Evolutionary conservation across 2,329 filamentous ascomycete species (phyloP).

Genomic region (Arthrobotrys entomopaga): DNA sequence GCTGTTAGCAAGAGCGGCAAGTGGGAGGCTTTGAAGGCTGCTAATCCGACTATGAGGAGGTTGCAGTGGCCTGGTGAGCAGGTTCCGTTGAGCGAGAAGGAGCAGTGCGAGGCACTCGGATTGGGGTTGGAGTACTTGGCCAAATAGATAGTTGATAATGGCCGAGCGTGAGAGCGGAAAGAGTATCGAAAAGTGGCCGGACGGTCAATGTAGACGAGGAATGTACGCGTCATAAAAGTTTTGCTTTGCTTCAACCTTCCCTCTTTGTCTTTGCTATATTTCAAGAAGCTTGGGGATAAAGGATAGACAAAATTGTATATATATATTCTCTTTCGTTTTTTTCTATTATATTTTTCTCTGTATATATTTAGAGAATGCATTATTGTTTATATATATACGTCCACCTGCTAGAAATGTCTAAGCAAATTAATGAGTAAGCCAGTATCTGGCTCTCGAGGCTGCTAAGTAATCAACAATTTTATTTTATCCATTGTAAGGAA

Average conservation of each 20-base stretch:
- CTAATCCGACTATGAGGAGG: conserved; percentile 30
- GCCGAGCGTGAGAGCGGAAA: background rate
- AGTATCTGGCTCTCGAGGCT: too few relatives aligned
- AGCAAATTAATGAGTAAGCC: too few relatives aligned
- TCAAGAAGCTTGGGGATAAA: too few relatives aligned
- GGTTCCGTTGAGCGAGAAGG: conserved; percentile 14
- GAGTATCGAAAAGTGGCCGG: background rate
- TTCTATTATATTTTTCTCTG: too few relatives aligned
- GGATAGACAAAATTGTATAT: too few relatives aligned
- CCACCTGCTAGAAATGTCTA: too few relatives aligned
- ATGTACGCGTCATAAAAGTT: background rate
- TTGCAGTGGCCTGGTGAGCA: conserved; percentile 43
- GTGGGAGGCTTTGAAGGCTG: conserved; percentile 58
- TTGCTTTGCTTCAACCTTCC: background rate
- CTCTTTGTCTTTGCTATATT: too few relatives aligned
- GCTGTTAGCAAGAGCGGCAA: conserved; percentile 58
- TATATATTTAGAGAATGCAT: background rate
- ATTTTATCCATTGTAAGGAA: too few relatives aligned
- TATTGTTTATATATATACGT: background rate
- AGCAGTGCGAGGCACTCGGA: conserved; percentile 20
- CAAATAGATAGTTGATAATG: background rate
- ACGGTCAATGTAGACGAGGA: background rate
- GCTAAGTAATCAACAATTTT: too few relatives aligned
- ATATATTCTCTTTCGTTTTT: too few relatives aligned
- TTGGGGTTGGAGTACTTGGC: conserved; percentile 18